Percentiles rank a stretch among this genome's conserved stretches.
Evolutionary conservation across 768 basidiomycete species (phyloP).

Genomic region (Tylopilus rubrobrunneus): DNA sequence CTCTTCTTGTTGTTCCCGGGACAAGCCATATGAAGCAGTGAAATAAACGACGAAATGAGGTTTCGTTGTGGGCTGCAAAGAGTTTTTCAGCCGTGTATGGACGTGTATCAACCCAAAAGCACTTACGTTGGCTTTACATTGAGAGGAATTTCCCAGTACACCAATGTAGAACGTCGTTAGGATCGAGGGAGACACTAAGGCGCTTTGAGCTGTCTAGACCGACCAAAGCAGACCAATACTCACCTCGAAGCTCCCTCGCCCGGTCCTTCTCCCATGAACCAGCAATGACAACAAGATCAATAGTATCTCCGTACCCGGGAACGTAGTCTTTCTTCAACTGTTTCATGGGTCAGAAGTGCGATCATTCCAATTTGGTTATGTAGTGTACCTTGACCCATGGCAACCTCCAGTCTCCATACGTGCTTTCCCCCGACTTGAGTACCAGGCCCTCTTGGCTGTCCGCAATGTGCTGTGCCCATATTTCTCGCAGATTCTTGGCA

Average conservation of each 20-base stretch:
- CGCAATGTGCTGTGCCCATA: slow-evolving; percentile 52
- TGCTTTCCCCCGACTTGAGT: slow-evolving; percentile 67
- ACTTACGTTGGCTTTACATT: slow-evolving; percentile 39
- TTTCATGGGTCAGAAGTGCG: slow-evolving; percentile 2
- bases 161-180: slow-evolving; percentile 83
- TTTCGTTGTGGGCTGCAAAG: slow-evolving; percentile 35
- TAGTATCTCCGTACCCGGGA: slow-evolving; percentile 71
- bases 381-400: slow-evolving; percentile 75
- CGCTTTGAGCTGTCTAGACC: not conserved
- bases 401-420: slow-evolving; percentile 57
- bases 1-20: slow-evolving; percentile 62
- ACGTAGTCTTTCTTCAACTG: slow-evolving; percentile 86
- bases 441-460: slow-evolving; percentile 67
- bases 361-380: slow-evolving; percentile 5
- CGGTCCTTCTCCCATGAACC: slow-evolving; percentile 79
- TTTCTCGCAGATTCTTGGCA: slow-evolving; percentile 32
- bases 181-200: slow-evolving; percentile 61
- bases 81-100: not conserved
- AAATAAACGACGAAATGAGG: slow-evolving; percentile 76
- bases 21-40: slow-evolving; percentile 71
- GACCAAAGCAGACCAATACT: slow-evolving; percentile 3
- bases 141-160: slow-evolving; percentile 48
- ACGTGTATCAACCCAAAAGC: not conserved
- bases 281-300: slow-evolving; percentile 76
- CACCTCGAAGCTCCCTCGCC: slow-evolving; percentile 73